These are phyloP conservation scores for Fusarium sp. DNA, from an alignment of 2,329 filamentous ascomycete genomes.

Conservation along the genomic window DNA sequence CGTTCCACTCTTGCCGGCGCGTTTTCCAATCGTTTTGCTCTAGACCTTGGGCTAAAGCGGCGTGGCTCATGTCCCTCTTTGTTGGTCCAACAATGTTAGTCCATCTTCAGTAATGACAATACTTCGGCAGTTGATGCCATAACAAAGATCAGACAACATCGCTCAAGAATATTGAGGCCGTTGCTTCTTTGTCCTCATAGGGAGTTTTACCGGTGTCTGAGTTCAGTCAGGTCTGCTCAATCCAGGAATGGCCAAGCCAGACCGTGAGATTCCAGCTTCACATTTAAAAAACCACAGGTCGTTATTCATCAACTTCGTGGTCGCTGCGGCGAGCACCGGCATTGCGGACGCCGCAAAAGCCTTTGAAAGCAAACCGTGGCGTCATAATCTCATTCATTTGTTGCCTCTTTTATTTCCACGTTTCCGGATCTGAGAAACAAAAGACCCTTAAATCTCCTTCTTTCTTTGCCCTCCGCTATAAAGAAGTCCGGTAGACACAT, in stretches of 20 bases:
- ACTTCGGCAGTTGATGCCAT: not conserved
- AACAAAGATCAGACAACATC: not conserved
- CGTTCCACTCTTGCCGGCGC: not conserved
- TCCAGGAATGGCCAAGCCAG: not conserved
- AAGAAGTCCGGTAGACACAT: slow-evolving; percentile 52
- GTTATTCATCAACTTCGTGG: slow-evolving; percentile 8
- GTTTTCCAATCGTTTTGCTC: not conserved
- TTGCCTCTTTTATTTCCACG: not conserved
- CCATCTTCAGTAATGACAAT: not conserved
- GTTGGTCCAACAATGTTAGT: not conserved
- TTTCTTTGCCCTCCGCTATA: slow-evolving; percentile 49
- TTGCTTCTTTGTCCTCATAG: not conserved
- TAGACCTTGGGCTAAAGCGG: not conserved
- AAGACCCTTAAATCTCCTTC: slow-evolving; percentile 39
- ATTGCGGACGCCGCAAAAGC: not conserved
- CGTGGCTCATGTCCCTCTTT: not conserved
- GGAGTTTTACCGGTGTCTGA: not conserved
- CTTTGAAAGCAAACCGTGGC: not conserved
- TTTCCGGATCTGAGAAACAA: not conserved
- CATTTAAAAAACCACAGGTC: not conserved
- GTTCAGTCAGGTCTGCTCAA: too few relatives aligned
- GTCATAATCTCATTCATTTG: not conserved
- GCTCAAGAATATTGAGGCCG: not conserved
- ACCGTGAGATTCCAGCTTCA: not conserved
- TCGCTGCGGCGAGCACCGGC: too few relatives aligned